Base-by-base conservation (phyloP, 441 rosid species). In the Flueggea neowawraea region DNA sequence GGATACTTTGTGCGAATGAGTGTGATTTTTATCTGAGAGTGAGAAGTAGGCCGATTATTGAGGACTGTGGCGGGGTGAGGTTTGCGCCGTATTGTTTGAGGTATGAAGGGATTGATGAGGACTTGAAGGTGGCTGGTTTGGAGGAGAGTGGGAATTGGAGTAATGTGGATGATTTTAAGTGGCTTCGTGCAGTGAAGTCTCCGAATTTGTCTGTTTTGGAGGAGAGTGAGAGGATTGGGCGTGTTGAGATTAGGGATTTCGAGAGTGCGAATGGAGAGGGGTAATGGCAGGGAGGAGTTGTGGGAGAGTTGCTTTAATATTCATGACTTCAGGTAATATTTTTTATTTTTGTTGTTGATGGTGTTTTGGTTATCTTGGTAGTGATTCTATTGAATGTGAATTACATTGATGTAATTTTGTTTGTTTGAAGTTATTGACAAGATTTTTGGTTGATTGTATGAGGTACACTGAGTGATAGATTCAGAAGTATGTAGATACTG, bases 141-240 rank as follows among this genome's bases (percentile, higher is more conserved):
- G 80, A 58, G n/a, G 97, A 93, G 79, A 83, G 77, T 0, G 78
- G 68, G 53, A 84, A 78, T 60, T 90, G 98, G 97, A 73, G 67
- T 56, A 81, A 79, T 77, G 96, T 93, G 12, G 98, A 90, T 80
- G 98, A 93, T 77, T 93, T 93, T 70, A 75, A 78, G 84, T 93
- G 97, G 96, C 56, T 93, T 59, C 81, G 86, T 74, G 97, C 95
- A 12, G 78, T 84, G 15, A 92, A 85, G 41, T 85, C 95, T 0
- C 98, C 98, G 0, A 93, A 88, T 63, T 93, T 95, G 96, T 85
- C 81, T 0, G 61, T 88, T 62, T 68, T 90, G 65, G 96, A 84
- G 12, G 83, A 71, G 62, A 76, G 76, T 43, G 81, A 84, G 67
- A 79, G 95, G 75, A 14, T 77, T 58, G 78, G 65, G 36, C 52